These are phyloP conservation scores for Aspergillus asperescens DNA, from an alignment of 495 filamentous ascomycete genomes.

Conservation along the genomic window DNA sequence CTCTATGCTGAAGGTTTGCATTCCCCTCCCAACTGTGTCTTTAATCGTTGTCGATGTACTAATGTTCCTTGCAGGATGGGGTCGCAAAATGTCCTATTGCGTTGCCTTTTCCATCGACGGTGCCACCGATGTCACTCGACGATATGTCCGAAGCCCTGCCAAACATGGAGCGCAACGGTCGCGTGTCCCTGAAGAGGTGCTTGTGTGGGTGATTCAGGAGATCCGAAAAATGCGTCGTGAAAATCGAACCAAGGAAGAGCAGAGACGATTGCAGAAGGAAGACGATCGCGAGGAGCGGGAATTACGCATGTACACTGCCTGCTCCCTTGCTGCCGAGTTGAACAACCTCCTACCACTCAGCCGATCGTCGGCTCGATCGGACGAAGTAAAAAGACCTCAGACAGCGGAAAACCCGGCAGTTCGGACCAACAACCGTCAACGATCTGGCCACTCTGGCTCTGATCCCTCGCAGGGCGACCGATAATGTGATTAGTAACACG, in stretches of 20 bases:
- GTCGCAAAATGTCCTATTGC: conserved; percentile 92
- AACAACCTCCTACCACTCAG: conserved; percentile 48
- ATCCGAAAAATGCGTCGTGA: conserved; percentile 76
- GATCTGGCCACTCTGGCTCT: conserved; percentile 40
- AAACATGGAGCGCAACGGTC: conserved; percentile 68
- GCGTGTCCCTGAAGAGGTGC: conserved; percentile 77
- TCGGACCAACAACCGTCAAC: conserved; percentile 58
- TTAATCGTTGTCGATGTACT: background rate
- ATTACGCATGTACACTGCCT: conserved; percentile 67
- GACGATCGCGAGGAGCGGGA: conserved; percentile 83
- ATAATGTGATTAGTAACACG: conserved; percentile 17
- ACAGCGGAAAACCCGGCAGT: conserved; percentile 56
- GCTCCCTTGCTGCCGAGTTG: conserved; percentile 61
- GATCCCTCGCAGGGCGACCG: conserved; percentile 34
- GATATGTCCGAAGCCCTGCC: conserved; percentile 81
- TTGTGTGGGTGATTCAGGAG: conserved; percentile 83
- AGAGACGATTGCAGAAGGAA: conserved; percentile 78
- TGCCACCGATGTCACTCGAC: conserved; percentile 89
- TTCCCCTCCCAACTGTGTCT: too few species aligned
- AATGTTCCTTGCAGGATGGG: conserved; percentile 56
- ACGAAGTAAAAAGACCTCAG: conserved; percentile 42
- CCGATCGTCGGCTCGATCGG: conserved; percentile 24
- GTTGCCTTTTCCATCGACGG: conserved; percentile 95
- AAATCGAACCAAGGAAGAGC: conserved; percentile 72
- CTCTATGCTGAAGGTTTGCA: conserved; percentile 77